Evolutionary conservation across 495 filamentous ascomycete species (phyloP).

Genomic region (Aspergillus campestris): DNA sequence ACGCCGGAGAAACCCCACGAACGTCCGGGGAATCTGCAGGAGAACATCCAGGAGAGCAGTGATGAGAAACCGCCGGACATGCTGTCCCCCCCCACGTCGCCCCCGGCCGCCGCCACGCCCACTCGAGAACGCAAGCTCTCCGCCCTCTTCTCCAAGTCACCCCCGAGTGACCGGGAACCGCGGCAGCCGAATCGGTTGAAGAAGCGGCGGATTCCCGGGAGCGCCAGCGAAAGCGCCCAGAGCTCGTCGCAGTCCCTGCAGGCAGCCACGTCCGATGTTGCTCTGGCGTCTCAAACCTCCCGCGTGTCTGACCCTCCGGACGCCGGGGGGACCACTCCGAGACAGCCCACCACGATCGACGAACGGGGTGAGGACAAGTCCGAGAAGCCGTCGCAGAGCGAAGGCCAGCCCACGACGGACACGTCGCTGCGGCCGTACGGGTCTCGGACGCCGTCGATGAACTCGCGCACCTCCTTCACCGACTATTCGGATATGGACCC

Average conservation of each 20-base stretch:
- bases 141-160: conserved; percentile 61
- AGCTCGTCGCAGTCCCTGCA: conserved; percentile 73
- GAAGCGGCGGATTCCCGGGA: conserved; percentile 70
- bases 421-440: conserved; percentile 49
- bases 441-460: conserved; percentile 61
- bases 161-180: conserved; percentile 47
- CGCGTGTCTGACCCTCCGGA: conserved; percentile 12
- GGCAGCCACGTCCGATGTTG: conserved; percentile 22
- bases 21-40: too few relatives aligned
- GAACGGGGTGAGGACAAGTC: conserved; percentile 14
- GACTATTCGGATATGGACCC: conserved; percentile 71
- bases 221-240: conserved; percentile 72
- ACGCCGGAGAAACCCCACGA: too few relatives aligned
- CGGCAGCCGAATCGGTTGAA: conserved; percentile 75
- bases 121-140: conserved; percentile 59
- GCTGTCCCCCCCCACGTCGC: conserved; percentile 26
- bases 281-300: conserved; percentile 10
- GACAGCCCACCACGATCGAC: conserved; percentile 20
- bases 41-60: too few relatives aligned
- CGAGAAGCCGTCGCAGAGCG: conserved; percentile 11
- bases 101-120: conserved; percentile 50
- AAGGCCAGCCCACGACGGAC: conserved; percentile 26
- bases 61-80: conserved; percentile 27
- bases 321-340: conserved; percentile 26
- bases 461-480: conserved; percentile 65